Percentiles rank a stretch among this genome's conserved stretches.
Evolutionary conservation across 352 stramenopile genomes (phyloP).

Genomic region (Globisporangium irregulare): DNA sequence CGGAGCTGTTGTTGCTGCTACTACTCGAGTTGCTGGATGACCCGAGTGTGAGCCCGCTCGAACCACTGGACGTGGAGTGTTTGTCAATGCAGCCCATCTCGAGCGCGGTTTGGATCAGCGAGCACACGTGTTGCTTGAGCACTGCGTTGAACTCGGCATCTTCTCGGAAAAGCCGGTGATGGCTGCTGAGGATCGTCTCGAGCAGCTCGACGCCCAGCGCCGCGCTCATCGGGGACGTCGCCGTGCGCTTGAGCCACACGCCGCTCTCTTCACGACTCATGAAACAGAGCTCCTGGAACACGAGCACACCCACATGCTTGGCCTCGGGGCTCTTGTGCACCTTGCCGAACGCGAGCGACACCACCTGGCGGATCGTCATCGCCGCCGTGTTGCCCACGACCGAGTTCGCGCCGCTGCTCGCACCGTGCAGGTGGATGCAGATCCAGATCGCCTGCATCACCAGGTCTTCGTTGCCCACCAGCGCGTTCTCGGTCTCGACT

Average conservation of each 20-base stretch:
- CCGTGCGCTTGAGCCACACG: slow-evolving; percentile 80
- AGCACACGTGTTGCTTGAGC: slow-evolving; percentile 79
- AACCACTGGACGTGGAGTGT: slow-evolving; percentile 25
- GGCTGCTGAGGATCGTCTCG: slow-evolving; percentile 66
- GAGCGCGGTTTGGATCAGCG: slow-evolving; percentile 66
- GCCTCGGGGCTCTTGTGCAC: slow-evolving; percentile 62
- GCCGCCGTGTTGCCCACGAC: slow-evolving; percentile 84
- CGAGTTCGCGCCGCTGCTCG: slow-evolving; percentile 68
- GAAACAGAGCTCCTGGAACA: slow-evolving; percentile 87
- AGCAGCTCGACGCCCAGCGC: slow-evolving; percentile 77
- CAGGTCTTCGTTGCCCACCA: slow-evolving; percentile 80
- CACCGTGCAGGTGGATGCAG: slow-evolving; percentile 75
- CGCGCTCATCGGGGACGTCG: slow-evolving; percentile 71
- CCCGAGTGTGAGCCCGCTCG: slow-evolving; percentile 26
- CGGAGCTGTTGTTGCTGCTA: slow-evolving; percentile 24
- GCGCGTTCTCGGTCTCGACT: slow-evolving; percentile 30
- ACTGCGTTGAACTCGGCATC: slow-evolving; percentile 76
- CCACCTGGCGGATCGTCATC: slow-evolving; percentile 86
- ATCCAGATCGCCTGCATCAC: slow-evolving; percentile 89
- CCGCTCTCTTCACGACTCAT: slow-evolving; percentile 83
- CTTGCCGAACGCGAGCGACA: slow-evolving; percentile 85
- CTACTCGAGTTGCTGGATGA: slow-evolving; percentile 33
- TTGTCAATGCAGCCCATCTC: slow-evolving; percentile 65
- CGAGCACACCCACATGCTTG: slow-evolving; percentile 77
- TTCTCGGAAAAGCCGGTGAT: slow-evolving; percentile 59